Evolutionary conservation across 2,329 filamentous ascomycete species (phyloP).

Genomic region (Colletotrichum sp.): DNA sequence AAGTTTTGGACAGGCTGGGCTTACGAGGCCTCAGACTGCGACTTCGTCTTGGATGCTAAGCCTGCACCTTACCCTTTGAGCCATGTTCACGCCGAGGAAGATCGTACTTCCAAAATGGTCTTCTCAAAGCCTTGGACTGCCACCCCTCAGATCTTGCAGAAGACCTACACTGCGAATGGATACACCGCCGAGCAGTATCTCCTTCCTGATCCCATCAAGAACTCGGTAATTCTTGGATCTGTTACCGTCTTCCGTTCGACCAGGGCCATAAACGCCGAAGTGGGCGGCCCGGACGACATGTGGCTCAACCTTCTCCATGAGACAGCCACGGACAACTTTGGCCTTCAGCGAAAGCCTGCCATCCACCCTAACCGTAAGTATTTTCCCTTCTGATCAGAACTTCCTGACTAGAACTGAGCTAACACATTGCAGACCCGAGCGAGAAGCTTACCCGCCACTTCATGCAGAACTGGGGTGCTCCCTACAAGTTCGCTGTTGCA

Average conservation of each 20-base stretch:
- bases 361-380: slow-evolving; percentile 36
- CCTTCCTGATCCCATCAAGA: slow-evolving; percentile 46
- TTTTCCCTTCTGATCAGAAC: neutral
- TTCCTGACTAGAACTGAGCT: slow-evolving; percentile 22
- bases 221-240: slow-evolving; percentile 48
- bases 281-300: slow-evolving; percentile 64
- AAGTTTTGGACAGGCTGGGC: slow-evolving; percentile 66
- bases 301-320: slow-evolving; percentile 54
- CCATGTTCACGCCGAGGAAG: slow-evolving; percentile 22
- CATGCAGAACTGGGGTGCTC: slow-evolving; percentile 64
- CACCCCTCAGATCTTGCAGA: slow-evolving; percentile 22
- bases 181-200: slow-evolving; percentile 30
- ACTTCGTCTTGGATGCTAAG: slow-evolving; percentile 43
- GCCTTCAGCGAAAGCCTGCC: slow-evolving; percentile 48
- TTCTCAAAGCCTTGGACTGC: neutral
- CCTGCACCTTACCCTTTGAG: slow-evolving; percentile 25
- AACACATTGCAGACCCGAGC: slow-evolving; percentile 33
- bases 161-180: neutral
- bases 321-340: slow-evolving; percentile 36
- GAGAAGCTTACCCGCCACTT: slow-evolving; percentile 59
- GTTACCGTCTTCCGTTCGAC: slow-evolving; percentile 64
- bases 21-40: slow-evolving; percentile 59
- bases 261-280: slow-evolving; percentile 51
- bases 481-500: slow-evolving; percentile 69
- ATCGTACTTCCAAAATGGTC: neutral